Percentiles rank a stretch among this genome's conserved stretches.
Evolutionary conservation across 495 filamentous ascomycete species (phyloP).

Genomic region (Hypoxylon trugodes): DNA sequence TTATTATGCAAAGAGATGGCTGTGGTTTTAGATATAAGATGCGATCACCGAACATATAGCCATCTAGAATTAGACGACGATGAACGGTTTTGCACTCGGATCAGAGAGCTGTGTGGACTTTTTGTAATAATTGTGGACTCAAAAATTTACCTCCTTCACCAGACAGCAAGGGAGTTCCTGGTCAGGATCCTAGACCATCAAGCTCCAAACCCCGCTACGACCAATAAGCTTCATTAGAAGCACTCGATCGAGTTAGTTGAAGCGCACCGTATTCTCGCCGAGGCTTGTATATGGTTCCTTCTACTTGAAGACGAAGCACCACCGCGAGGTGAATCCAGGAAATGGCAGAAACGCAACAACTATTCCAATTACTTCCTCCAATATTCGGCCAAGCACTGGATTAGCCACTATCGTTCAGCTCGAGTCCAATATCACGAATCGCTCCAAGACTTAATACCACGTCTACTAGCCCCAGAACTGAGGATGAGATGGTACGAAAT

Average conservation of each 20-base stretch:
- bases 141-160: slow-evolving; percentile 54
- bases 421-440: neutral
- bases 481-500: neutral
- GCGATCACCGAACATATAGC: slow-evolving; percentile 31
- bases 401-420: neutral
- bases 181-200: slow-evolving; percentile 20
- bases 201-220: neutral
- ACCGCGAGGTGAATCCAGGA: neutral
- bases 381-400: neutral
- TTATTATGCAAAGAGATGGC: slow-evolving; percentile 53
- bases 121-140: slow-evolving; percentile 48
- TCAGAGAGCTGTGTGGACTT: slow-evolving; percentile 52
- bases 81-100: slow-evolving; percentile 30
- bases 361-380: too few relatives aligned
- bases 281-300: neutral
- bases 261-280: neutral
- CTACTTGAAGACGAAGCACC: neutral
- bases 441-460: neutral
- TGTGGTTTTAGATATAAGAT: slow-evolving; percentile 45
- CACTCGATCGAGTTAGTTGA: neutral
- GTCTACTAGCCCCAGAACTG: neutral
- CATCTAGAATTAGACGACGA: slow-evolving; percentile 37
- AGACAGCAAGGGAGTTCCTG: slow-evolving; percentile 55
- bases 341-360: too few relatives aligned
- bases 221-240: neutral